Conservation (phyloP, 192 early-diverging fungal genomes). For the Backusella tuberculispora region DNA sequence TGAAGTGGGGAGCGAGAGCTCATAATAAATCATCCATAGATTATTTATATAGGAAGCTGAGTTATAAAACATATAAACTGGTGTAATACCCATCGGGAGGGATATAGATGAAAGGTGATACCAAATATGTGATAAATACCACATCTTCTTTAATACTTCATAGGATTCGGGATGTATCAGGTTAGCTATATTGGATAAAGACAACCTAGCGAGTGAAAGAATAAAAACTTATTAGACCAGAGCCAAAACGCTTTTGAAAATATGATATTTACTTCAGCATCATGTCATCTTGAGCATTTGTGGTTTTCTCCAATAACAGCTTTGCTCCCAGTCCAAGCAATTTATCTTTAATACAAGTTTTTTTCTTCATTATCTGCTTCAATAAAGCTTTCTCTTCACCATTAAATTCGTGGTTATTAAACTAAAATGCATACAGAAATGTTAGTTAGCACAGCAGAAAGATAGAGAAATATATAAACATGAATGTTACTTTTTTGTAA, state of each 20-base stretch:
- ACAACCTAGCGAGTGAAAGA: slow-evolving; percentile 4
- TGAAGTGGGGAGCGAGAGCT: too few relatives aligned
- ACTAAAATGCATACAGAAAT: slow-evolving; percentile 10
- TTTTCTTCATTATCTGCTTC: slow-evolving; percentile 9
- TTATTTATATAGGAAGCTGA: too few relatives aligned
- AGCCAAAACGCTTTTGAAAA: slow-evolving; percentile 4
- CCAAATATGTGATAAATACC: too few relatives aligned
- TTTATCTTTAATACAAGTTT: slow-evolving; percentile 2
- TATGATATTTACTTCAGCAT: slow-evolving; percentile 10
- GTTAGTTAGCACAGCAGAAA: slow-evolving; percentile 1
- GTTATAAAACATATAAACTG: too few relatives aligned
- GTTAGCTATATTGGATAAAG: slow-evolving; percentile 16
- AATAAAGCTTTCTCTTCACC: neutral
- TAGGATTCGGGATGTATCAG: slow-evolving; percentile 18
- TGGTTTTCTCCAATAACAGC: neutral
- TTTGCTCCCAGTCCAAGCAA: slow-evolving; percentile 2
- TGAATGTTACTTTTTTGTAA: slow-evolving; percentile 10
- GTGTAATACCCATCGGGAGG: too few relatives aligned
- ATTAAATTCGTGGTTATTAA: slow-evolving; percentile 12
- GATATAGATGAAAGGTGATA: too few relatives aligned
- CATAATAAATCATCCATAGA: too few relatives aligned
- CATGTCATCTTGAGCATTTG: neutral
- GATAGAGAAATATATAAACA: slow-evolving; percentile 7
- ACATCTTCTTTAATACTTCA: slow-evolving; percentile 20
- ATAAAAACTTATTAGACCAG: neutral